Conservation (phyloP, 164 flowering plant genomes). For the Akebia trifoliata region DNA sequence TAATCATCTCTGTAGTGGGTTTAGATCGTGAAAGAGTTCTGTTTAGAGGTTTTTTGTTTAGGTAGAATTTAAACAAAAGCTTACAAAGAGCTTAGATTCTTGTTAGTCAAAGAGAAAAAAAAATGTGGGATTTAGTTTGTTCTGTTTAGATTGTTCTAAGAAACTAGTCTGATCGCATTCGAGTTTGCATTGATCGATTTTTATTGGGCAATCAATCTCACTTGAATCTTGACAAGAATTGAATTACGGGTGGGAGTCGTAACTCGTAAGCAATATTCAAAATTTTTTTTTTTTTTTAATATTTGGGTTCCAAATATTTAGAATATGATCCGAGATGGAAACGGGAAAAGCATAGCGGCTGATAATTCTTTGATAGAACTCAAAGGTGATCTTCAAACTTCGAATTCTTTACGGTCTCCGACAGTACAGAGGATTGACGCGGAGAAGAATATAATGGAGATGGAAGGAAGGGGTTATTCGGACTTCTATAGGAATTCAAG, state of each 20-base stretch:
- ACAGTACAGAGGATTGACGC: constrained; percentile 17
- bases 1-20: too few relatives aligned
- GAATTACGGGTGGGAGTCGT: too few relatives aligned
- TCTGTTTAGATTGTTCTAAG: too few relatives aligned
- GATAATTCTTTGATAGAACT: constrained; percentile 15
- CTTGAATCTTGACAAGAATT: not conserved
- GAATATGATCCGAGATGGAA: constrained; percentile 28
- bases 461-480: constrained; percentile 46
- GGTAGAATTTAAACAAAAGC: not conserved
- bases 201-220: not conserved
- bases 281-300: too few relatives aligned
- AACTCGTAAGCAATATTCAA: too few relatives aligned
- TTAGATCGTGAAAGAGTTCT: too few relatives aligned
- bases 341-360: constrained; percentile 7
- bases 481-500: constrained; percentile 61
- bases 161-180: too few relatives aligned
- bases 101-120: too few relatives aligned
- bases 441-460: constrained; percentile 34
- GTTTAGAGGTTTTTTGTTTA: not conserved
- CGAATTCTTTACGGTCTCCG: constrained; percentile 13
- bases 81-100: not conserved
- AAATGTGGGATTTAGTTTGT: too few relatives aligned
- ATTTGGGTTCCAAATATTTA: too few relatives aligned
- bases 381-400: constrained; percentile 14
- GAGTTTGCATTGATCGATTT: not conserved